These are phyloP conservation scores for Musa acuminata DNA, from an alignment of 176 grass and related monocot genomes.

Conservation along the genomic window DNA sequence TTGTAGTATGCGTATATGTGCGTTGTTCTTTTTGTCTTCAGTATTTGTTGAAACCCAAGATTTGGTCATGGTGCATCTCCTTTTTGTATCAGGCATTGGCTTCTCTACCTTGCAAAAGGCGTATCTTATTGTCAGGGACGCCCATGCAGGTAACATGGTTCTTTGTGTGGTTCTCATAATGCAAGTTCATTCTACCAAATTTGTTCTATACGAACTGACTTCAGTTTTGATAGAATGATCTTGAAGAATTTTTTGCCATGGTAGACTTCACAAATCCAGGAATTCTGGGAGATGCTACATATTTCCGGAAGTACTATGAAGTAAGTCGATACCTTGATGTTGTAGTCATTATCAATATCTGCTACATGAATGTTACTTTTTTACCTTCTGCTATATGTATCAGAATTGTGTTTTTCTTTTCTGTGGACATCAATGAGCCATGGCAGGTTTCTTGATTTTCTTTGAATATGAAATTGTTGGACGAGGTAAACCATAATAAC, in stretches of 20 bases:
- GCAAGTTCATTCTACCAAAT: background rate
- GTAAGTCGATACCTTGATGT: slow-evolving; percentile 27
- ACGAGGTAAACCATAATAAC: too few species aligned
- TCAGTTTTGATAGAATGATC: slow-evolving; percentile 66
- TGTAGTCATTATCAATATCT: background rate
- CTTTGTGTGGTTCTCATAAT: slow-evolving; percentile 12
- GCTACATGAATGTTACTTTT: background rate
- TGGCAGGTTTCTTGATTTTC: too few species aligned
- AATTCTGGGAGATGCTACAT: slow-evolving; percentile 62
- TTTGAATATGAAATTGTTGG: too few species aligned
- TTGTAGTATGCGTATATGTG: background rate
- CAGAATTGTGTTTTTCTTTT: background rate
- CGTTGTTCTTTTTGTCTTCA: background rate
- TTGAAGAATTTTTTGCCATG: slow-evolving; percentile 98
- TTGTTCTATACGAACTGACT: slow-evolving; percentile 14
- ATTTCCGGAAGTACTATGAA: slow-evolving; percentile 93
- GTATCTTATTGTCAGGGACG: slow-evolving; percentile 87
- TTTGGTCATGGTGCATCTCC: background rate
- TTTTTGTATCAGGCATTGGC: slow-evolving; percentile 56
- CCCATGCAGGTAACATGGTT: slow-evolving; percentile 74
- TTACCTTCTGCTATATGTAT: background rate
- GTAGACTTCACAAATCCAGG: slow-evolving; percentile 98
- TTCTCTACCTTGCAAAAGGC: slow-evolving; percentile 73
- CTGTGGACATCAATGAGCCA: background rate
- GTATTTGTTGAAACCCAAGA: too few species aligned